Conservation (phyloP, 768 basidiomycete species). For the Hygrophoropsis aurantiaca region DNA sequence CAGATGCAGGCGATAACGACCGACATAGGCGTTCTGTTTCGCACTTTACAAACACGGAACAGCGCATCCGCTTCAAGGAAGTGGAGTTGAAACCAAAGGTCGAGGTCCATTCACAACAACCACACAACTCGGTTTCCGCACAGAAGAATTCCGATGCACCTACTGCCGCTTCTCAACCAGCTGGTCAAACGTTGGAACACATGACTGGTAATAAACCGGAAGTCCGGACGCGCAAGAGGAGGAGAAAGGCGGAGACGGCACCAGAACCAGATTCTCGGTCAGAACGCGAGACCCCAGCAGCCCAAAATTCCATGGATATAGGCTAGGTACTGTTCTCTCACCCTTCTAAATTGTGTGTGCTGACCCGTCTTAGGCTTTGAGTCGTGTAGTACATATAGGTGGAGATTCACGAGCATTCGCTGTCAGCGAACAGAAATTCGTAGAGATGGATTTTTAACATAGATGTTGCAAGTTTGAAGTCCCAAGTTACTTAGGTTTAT, state of each 20-base stretch:
- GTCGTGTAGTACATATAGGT: no score
- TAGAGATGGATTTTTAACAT: no score
- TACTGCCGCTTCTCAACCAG: background rate
- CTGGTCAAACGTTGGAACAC: conserved; percentile 3
- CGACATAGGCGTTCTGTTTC: conserved; percentile 49
- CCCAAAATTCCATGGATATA: conserved; percentile 18
- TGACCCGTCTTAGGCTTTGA: no score
- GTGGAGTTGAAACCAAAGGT: conserved; percentile 51
- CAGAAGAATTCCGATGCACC: background rate
- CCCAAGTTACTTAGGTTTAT: no score
- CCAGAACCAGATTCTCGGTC: no score
- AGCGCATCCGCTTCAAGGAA: conserved; percentile 73
- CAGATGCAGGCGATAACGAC: conserved; percentile 41
- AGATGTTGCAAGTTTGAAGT: no score
- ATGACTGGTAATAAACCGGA: conserved; percentile 2
- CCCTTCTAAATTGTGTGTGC: no score
- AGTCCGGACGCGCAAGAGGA: conserved; percentile 10
- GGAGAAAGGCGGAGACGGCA: conserved; percentile 15
- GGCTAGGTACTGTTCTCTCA: background rate
- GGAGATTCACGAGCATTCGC: no score
- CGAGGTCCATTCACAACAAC: conserved; percentile 24
- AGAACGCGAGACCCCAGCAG: conserved; percentile 15
- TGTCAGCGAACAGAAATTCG: no score
- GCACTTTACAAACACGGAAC: conserved; percentile 62
- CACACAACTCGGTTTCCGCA: background rate